These are phyloP conservation scores for Tephrocybe rancida DNA, from an alignment of 768 basidiomycete genomes.

Conservation along the genomic window DNA sequence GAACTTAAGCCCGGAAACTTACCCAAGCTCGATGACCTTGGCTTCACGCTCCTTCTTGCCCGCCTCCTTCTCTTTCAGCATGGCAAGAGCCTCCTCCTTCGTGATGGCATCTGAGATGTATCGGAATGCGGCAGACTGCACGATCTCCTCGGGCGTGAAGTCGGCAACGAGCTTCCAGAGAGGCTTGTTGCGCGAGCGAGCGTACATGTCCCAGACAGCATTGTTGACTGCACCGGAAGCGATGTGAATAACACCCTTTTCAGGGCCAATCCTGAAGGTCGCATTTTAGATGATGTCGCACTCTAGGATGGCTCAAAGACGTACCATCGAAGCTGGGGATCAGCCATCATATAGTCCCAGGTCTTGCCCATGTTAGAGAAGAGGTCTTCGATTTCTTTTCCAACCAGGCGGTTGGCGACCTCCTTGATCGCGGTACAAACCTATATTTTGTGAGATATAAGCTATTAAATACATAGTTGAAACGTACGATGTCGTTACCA, in stretches of 20 bases:
- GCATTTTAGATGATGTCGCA: too few species aligned
- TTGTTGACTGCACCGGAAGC: slow-evolving; percentile 90
- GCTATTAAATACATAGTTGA: not conserved
- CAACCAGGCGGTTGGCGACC: slow-evolving; percentile 80
- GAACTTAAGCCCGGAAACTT: slow-evolving; percentile 12
- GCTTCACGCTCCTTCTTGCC: slow-evolving; percentile 80
- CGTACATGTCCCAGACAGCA: slow-evolving; percentile 94
- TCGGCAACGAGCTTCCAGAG: slow-evolving; percentile 94
- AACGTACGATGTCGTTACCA: slow-evolving; percentile 88
- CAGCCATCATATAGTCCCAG: slow-evolving; percentile 85
- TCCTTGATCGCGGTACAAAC: slow-evolving; percentile 82
- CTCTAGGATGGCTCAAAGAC: slow-evolving; percentile 19
- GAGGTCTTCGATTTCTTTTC: slow-evolving; percentile 78
- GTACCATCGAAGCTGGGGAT: slow-evolving; percentile 90
- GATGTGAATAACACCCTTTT: slow-evolving; percentile 94
- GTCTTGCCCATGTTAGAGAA: slow-evolving; percentile 91
- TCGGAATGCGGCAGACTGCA: slow-evolving; percentile 75
- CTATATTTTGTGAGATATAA: slow-evolving; percentile 34
- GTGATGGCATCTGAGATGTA: slow-evolving; percentile 96
- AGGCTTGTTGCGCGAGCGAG: slow-evolving; percentile 78
- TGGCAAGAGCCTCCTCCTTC: slow-evolving; percentile 81
- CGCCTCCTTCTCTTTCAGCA: slow-evolving; percentile 77
- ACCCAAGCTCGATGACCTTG: slow-evolving; percentile 73
- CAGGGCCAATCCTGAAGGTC: slow-evolving; percentile 84
- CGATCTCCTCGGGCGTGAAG: slow-evolving; percentile 85